Percentiles rank a stretch among this genome's conserved stretches.
phyloP scores from a whole-genome alignment of 2,329 filamentous ascomycete genomes.

The Xylariaceae sp. region DNA sequence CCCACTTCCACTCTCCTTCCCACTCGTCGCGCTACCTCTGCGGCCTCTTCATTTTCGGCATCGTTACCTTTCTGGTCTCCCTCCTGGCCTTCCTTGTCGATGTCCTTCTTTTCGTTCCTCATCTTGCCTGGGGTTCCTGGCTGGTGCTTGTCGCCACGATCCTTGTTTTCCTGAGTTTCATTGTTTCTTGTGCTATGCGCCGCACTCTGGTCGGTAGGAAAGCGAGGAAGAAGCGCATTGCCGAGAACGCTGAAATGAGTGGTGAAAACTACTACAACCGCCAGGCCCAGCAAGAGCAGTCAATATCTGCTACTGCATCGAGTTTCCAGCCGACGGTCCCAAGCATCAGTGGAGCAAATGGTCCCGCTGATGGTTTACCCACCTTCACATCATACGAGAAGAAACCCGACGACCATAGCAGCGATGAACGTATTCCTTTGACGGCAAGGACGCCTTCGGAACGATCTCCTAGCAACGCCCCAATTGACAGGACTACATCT shows the following conservation, averaged over 20 bases:
- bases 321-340: slow-evolving; percentile 57
- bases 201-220: slow-evolving; percentile 87
- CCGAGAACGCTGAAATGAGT: slow-evolving; percentile 95
- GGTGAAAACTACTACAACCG: slow-evolving; percentile 86
- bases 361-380: slow-evolving; percentile 43
- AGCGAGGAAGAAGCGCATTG: slow-evolving; percentile 86
- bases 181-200: slow-evolving; percentile 93
- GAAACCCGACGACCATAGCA: slow-evolving; percentile 55
- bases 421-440: slow-evolving; percentile 68
- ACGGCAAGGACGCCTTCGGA: slow-evolving; percentile 62
- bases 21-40: slow-evolving; percentile 89
- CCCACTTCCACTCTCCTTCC: slow-evolving; percentile 82
- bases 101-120: slow-evolving; percentile 89
- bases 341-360: slow-evolving; percentile 52
- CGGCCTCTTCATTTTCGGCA: slow-evolving; percentile 76
- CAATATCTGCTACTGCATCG: slow-evolving; percentile 36
- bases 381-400: slow-evolving; percentile 64
- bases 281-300: slow-evolving; percentile 51
- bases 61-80: slow-evolving; percentile 78
- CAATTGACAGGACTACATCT: slow-evolving; percentile 37
- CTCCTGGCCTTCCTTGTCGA: slow-evolving; percentile 89
- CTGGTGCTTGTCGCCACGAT: slow-evolving; percentile 87
- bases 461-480: slow-evolving; percentile 45
- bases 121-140: slow-evolving; percentile 91
- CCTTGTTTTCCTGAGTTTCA: slow-evolving; percentile 72